Percentiles rank a stretch among this genome's conserved stretches.
Evolutionary conservation across 345 rosid species (phyloP).

Genomic region (Salix exigua): DNA sequence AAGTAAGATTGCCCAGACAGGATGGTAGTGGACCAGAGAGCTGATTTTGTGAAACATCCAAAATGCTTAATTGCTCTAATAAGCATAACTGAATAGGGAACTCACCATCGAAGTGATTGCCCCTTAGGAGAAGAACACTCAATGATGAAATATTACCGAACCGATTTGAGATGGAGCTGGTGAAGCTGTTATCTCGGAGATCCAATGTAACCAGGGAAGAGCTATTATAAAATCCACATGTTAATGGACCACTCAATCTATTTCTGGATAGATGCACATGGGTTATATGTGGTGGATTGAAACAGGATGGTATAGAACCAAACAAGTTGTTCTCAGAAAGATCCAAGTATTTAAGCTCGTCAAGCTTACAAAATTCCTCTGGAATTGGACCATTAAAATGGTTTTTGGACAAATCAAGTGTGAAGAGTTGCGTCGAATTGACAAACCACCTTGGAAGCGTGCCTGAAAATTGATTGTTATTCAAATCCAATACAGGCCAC

Average conservation of each 20-base stretch:
- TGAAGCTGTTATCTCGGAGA: slow-evolving; percentile 10
- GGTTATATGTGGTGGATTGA: neutral
- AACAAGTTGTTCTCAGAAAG: neutral
- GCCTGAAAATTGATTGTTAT: slow-evolving; percentile 1
- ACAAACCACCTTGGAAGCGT: neutral
- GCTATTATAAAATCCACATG: neutral
- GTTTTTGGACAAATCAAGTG: neutral
- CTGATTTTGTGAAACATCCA: slow-evolving; percentile 20
- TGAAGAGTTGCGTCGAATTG: neutral
- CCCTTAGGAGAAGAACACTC: slow-evolving; percentile 17
- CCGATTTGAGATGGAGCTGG: slow-evolving; percentile 16
- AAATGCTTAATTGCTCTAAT: neutral
- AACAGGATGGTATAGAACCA: neutral
- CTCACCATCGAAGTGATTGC: slow-evolving; percentile 12
- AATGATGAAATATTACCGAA: neutral
- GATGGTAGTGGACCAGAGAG: slow-evolving; percentile 4
- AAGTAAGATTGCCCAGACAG: neutral
- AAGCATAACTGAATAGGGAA: slow-evolving; percentile 10
- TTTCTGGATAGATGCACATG: slow-evolving; percentile 7
- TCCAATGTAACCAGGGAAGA: slow-evolving; percentile 1
- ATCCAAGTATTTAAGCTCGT: neutral
- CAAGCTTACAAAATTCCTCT: neutral
- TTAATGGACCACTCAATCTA: slow-evolving; percentile 1
- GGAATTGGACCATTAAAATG: neutral
- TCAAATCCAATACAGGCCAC: neutral